Evolutionary conservation across 1,284 basidiomycete genomes (phyloP), one percentile per base, ranked within the genome.

Genomic region (Austroboletus novae-zelandiae): DNA sequence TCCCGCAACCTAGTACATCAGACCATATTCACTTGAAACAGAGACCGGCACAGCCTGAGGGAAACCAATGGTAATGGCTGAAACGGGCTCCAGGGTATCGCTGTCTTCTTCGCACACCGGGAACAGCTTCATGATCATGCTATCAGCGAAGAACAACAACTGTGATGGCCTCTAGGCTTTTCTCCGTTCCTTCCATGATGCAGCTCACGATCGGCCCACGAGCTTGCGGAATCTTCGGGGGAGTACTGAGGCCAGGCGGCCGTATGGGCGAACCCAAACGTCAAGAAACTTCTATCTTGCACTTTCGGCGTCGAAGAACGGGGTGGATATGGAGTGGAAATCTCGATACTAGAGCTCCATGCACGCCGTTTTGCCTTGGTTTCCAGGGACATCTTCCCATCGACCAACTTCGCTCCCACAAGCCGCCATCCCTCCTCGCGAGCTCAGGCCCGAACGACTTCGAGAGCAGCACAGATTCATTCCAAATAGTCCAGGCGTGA

Each of bases 341-440:
- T 53, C 45, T 57, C 62, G 50, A 70, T 61, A 15, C 65, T 67
- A 13, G 66, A 66, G 46, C 68, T 66, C 65, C 65, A 66, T 6
- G 65, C 68, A 13, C 65, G 64, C n/a, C 65, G 60, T 39, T 70
- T 69, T 8, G 66, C 68, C 42, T 48, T 69, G 32, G 46, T 49
- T 49, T 66, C 65, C 27, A 66, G 57, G 3, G 53, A 47, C 25
- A 37, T 50, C 43, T 67, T 62, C 4, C 45, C 55, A 11, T 58
- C 64, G 5, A 51, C 54, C 11, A 23, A 39, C 4, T 55, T 60
- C 5, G 62, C 50, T 30, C 61, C 60, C 18, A 69, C 32, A 40
- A 61, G 44, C 37, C 49, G 53, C 67, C 64, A 70, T 2, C 65
- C 66, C 25, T 66, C 64, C 35, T 67, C 62, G 13, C 51, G 51